Evolutionary conservation across 2,329 filamentous ascomycete species (phyloP), one percentile per base, ranked within the genome.

Genomic region (Zalaria sp.): DNA sequence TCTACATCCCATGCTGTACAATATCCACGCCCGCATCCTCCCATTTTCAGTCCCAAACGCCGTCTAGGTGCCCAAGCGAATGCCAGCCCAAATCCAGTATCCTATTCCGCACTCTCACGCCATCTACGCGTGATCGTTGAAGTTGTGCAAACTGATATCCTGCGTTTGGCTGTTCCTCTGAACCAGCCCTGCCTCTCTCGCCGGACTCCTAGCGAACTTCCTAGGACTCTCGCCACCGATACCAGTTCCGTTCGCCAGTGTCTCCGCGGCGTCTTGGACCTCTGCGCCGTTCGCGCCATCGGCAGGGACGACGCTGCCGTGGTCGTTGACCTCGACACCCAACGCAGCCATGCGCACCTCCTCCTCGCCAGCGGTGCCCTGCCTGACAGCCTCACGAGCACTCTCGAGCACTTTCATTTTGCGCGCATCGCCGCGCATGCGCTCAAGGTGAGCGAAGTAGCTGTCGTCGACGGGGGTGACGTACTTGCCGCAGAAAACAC

Each of bases 401-500:
- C 67, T 72, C 51, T 81, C 74, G 48, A 81, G 62, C 11, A 77
- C 70, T 60, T 83, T 83, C 48, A 75, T 58, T 61, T 82, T 82
- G 47, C 72, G 69, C 47, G 75, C 80, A 59, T 84, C 79, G 37
- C 81, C 82, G 41, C 84, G 72, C 11, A 87, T 63, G 44, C 72
- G 67, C 61, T 84, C 80, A 4, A 93, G 69, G 53, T 86, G 83
- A 49, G 84, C 77, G 51, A 95, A 91, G 64, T 95, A 95, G 32
- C 74, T 79, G 5, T 79, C 72, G 1, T 81, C 75, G 2, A 95
- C 82, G 0, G 77, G 77, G 0, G 89, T 95, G 46, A 84, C 71
- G 61, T 95, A 95, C 48, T 79, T 77, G 37, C 89, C 89, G 55
- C 79, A 86, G 66, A 96, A 95, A 5, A 95, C 88, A 41, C 89